A percentile compares a stretch with the other conserved stretches of the same genome.
phyloP scores from a whole-genome alignment of 2,329 filamentous ascomycete species.

The Dactylellina sp. region DNA sequence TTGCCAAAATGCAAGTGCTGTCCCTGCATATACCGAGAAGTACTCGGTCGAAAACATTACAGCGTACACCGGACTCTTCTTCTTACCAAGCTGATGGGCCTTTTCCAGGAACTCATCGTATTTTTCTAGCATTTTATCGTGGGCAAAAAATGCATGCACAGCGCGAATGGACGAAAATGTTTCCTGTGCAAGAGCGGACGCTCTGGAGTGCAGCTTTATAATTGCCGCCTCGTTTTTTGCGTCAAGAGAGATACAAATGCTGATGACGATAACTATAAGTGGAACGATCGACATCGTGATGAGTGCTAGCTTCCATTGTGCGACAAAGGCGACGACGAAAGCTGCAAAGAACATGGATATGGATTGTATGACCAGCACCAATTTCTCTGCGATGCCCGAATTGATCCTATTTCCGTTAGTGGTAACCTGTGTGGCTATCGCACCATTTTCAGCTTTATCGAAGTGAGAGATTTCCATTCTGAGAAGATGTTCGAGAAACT shows the following conservation, averaged over 20 bases:
- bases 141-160: conserved; percentile 73
- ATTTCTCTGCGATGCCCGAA: conserved; percentile 67
- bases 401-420: conserved; percentile 74
- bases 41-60: conserved; percentile 64
- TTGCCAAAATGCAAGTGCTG: conserved; percentile 74
- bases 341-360: conserved; percentile 68
- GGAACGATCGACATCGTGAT: conserved; percentile 71
- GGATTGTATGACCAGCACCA: conserved; percentile 72
- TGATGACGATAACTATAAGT: conserved; percentile 69
- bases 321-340: conserved; percentile 70
- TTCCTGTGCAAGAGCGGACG: conserved; percentile 73
- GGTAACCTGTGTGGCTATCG: conserved; percentile 67
- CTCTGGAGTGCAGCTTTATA: conserved; percentile 69
- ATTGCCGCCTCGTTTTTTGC: conserved; percentile 68
- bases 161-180: conserved; percentile 72
- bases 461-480: conserved; percentile 75
- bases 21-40: conserved; percentile 69
- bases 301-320: conserved; percentile 72
- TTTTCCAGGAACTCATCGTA: conserved; percentile 71
- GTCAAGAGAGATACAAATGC: conserved; percentile 69
- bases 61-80: conserved; percentile 67
- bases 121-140: conserved; percentile 68
- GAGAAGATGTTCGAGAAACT: conserved; percentile 75
- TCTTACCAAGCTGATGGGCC: conserved; percentile 67
- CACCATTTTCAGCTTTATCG: conserved; percentile 67